Evolutionary conservation across 2,329 filamentous ascomycete species (phyloP).

Genomic region (Alternaria sp.): DNA sequence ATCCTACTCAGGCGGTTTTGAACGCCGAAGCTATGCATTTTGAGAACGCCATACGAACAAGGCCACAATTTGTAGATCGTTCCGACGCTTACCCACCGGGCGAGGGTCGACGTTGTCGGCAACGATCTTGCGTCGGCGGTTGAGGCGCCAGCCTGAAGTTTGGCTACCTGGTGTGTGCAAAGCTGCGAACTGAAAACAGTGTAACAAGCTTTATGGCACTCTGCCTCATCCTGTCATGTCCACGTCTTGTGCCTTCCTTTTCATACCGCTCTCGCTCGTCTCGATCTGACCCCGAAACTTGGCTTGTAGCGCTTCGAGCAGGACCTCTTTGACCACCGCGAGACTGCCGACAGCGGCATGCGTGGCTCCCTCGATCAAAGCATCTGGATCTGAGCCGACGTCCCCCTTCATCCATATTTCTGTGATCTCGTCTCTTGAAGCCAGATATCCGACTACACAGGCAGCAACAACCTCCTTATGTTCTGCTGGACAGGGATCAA

Average conservation of each 20-base stretch:
- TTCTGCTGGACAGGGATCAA: constrained; percentile 85
- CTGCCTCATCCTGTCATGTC: constrained; percentile 42
- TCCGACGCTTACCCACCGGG: background rate
- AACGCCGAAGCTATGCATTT: constrained; percentile 6
- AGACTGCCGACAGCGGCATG: constrained; percentile 66
- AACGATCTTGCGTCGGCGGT: background rate
- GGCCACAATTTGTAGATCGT: background rate
- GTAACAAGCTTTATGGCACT: background rate
- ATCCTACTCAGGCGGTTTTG: background rate
- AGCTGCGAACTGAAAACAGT: background rate
- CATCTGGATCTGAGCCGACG: constrained; percentile 55
- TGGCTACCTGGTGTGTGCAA: background rate
- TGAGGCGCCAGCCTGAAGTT: background rate
- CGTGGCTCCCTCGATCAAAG: constrained; percentile 68
- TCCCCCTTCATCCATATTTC: constrained; percentile 93
- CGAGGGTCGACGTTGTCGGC: background rate
- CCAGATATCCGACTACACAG: constrained; percentile 89
- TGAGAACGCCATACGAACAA: background rate
- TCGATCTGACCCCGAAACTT: constrained; percentile 38
- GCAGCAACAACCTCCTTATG: constrained; percentile 79
- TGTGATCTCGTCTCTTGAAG: constrained; percentile 86
- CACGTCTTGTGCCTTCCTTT: constrained; percentile 40
- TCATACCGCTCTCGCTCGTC: constrained; percentile 19
- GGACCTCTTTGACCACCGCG: constrained; percentile 65
- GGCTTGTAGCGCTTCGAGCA: constrained; percentile 57